Conservation (phyloP, 2,329 filamentous ascomycete species). For the Aspergillus caelatus region DNA sequence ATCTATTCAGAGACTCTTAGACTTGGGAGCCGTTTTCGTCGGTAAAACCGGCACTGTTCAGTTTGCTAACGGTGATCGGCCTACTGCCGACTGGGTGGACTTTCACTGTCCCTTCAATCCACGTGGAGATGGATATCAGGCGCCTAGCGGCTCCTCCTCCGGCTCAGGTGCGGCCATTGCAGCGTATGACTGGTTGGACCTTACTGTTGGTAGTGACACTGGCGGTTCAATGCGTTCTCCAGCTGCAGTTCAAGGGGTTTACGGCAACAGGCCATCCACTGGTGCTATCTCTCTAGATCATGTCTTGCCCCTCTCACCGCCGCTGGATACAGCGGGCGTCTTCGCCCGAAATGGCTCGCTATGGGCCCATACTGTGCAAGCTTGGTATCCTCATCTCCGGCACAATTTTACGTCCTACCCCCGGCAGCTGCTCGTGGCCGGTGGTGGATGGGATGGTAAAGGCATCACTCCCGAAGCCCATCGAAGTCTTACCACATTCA, state of each 20-base stretch:
- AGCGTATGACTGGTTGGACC: conserved; percentile 39
- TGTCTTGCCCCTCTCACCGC: conserved; percentile 30
- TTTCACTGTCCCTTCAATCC: conserved; percentile 43
- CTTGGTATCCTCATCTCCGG: conserved; percentile 23
- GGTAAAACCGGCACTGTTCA: conserved; percentile 40
- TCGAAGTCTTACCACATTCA: conserved; percentile 25
- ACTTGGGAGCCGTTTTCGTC: conserved; percentile 57
- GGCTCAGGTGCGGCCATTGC: conserved; percentile 28
- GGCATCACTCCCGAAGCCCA: conserved; percentile 25
- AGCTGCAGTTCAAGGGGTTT: conserved; percentile 30
- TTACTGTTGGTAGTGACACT: conserved; percentile 25
- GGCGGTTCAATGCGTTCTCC: conserved; percentile 35
- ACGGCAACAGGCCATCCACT: conserved; percentile 30
- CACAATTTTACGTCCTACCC: conserved; percentile 27
- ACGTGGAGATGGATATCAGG: conserved; percentile 39
- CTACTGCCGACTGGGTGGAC: conserved; percentile 38
- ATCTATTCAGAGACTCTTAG: conserved; percentile 58
- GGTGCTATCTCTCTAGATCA: conserved; percentile 23
- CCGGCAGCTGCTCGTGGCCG: conserved; percentile 16
- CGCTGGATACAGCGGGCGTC: conserved; percentile 34
- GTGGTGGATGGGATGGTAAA: neutral
- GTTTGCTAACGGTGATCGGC: conserved; percentile 37
- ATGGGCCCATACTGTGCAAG: conserved; percentile 20
- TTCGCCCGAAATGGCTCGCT: conserved; percentile 30
- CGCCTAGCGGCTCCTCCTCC: conserved; percentile 23